Base-by-base conservation (phyloP, 192 early-diverging fungal genomes). In the Backusella luteola region DNA sequence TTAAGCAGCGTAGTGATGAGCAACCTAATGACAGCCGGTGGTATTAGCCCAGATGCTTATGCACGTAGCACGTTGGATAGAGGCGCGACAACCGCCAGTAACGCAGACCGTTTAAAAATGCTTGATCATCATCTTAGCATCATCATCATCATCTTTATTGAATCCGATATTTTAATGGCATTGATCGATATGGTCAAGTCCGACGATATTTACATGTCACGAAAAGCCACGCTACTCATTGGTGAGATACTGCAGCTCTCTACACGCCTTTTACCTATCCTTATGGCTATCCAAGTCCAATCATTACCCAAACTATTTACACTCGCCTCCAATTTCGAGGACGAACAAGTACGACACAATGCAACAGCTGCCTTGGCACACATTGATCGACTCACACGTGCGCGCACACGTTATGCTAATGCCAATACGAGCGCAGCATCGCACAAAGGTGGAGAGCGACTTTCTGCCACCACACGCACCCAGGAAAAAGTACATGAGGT, bases 191-290 rank as follows among this genome's bases (percentile, higher is more conserved):
- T 94, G 34, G 81, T 94, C 23, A 88, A 91, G 56, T 82, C 85
- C 14, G 84, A 87, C 32, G 86, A 92, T 69, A 85, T 84, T 29
- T 83, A 90, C 32, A 84, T 94, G 29, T 79, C 90, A 7, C 80
- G 87, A 6, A 89, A 89, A 21, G 89, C 94, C 0, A 94, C 93
- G 1, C 84, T 90, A 41, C 80, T 96, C 15, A 86, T 94, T 44
- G 89, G 92, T 7, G 93, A 94, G 69, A 90, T 96, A 19, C 79
- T 94, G 42, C 90, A 94, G 67, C 84, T 95, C 15, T 89, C 91
- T 19, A 87, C 85, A 71, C 83, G 89, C 34, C 80, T 94, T 9
- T 80, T 96, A 53, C 94, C 95, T 0, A 76, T 85, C 6, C 69
- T 79, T 6, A 87, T 89, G 74, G 84, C 76, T 1, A 85, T 76